Evolutionary conservation across 768 basidiomycete genomes (phyloP).

Genomic region (Macrocybe gigantea): DNA sequence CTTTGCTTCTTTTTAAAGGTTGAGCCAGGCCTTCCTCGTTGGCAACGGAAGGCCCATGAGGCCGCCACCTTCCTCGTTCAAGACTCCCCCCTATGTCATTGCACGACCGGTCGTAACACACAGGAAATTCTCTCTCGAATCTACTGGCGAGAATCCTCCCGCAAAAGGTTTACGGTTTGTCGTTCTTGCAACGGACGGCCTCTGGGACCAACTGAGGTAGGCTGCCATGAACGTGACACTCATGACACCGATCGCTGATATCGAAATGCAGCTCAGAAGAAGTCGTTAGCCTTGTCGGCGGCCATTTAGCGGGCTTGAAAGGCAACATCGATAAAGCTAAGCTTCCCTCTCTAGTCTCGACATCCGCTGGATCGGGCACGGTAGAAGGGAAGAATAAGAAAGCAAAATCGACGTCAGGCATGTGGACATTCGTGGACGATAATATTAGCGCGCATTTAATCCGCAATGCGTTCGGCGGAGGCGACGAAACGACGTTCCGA

Average conservation of each 20-base stretch:
- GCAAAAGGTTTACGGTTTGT: constrained; percentile 59
- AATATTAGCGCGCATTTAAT: constrained; percentile 81
- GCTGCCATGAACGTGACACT: background rate
- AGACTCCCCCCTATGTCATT: constrained; percentile 92
- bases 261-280: constrained; percentile 64
- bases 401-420: constrained; percentile 31
- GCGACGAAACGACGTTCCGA: constrained; percentile 51
- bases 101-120: constrained; percentile 80
- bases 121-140: constrained; percentile 55
- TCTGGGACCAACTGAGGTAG: constrained; percentile 66
- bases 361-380: constrained; percentile 44
- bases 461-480: constrained; percentile 90
- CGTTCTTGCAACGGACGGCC: constrained; percentile 84
- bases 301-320: constrained; percentile 67
- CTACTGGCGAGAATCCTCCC: constrained; percentile 18
- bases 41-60: constrained; percentile 59
- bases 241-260: background rate
- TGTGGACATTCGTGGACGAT: constrained; percentile 78
- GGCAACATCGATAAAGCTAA: constrained; percentile 56
- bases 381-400: constrained; percentile 61
- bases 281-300: constrained; percentile 82
- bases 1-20: constrained; percentile 13
- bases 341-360: constrained; percentile 51
- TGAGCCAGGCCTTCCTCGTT: constrained; percentile 62
- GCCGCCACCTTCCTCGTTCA: constrained; percentile 53